Base-by-base conservation (phyloP, 306 rosid genomes). In the Fagus crenata region DNA sequence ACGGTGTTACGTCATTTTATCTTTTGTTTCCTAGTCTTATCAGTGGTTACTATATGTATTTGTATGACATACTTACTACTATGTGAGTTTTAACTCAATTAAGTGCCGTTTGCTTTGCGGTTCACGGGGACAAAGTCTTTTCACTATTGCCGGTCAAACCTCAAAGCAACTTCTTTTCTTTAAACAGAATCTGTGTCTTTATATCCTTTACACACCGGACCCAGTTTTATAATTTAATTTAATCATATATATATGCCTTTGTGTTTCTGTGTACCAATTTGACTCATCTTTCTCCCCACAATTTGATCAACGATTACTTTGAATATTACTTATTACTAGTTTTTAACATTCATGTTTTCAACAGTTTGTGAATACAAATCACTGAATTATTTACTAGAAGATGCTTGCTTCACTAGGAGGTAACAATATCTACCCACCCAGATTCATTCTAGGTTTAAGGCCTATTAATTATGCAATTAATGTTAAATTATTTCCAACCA, bases 401-500 rank as follows among this genome's bases (percentile, higher is more conserved):
- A 58, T 70, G 67, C 33, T 35, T 53, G 14, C 76, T 41, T 69
- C 41, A 58, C 22, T 59, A 51, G 61, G 73, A 68, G 63, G 65
- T 32, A 41, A 28, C 67, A 42, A 53, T 35, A 40, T 49, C 39
- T 9, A 6, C n/a, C 43, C 46, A 40, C 36, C 15, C 22, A 42
- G 28, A 15, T 54, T 32, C 12, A 7, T 69, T 69, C 59, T 46
- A 33, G 8, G 39, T 43, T 32, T 43, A 43, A 54, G 2, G 1
- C 11, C 33, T 46, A 68, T 46, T 49, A 51, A 58, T 49, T 9
- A 41, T 39, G 42, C 37, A 68, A 68, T 81, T 53, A 87, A 74
- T 40, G 72, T 54, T 53, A 64, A 72, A 63, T 64, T 53, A 60
- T 80, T 87, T 46, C 77, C 83, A 76, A 78, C 80, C 60, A 49